These are phyloP conservation scores for Calonectria multiphialidica DNA, from an alignment of 2,329 filamentous ascomycete species.

Conservation along the genomic window DNA sequence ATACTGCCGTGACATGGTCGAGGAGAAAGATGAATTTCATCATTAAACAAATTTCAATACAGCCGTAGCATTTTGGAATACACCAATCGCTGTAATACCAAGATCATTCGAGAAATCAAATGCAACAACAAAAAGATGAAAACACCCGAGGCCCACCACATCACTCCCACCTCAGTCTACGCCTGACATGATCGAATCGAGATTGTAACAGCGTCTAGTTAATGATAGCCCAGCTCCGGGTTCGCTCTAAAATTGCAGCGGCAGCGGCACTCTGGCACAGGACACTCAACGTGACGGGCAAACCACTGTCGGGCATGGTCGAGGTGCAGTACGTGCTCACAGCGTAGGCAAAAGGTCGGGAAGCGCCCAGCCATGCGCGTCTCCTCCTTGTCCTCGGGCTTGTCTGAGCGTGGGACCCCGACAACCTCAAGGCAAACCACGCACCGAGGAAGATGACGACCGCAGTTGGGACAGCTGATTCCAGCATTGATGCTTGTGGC, in stretches of 20 bases:
- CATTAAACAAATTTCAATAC: conserved; percentile 7
- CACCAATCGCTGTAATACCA: neutral
- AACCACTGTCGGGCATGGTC: conserved; percentile 79
- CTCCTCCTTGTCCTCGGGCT: conserved; percentile 64
- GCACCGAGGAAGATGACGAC: conserved; percentile 74
- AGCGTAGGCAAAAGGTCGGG: conserved; percentile 77
- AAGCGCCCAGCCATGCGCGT: conserved; percentile 67
- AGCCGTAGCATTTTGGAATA: conserved; percentile 11
- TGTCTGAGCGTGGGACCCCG: conserved; percentile 72
- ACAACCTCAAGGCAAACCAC: conserved; percentile 77
- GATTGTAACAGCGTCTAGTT: neutral
- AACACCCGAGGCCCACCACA: neutral
- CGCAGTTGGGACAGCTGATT: conserved; percentile 75
- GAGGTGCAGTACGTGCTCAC: conserved; percentile 76
- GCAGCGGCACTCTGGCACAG: conserved; percentile 76
- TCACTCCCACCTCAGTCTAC: neutral
- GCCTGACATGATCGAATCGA: neutral
- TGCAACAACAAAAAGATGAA: neutral
- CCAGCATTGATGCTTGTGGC: conserved; percentile 70
- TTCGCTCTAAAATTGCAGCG: conserved; percentile 72
- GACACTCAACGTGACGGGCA: conserved; percentile 72
- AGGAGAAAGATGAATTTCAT: neutral
- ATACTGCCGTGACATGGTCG: neutral
- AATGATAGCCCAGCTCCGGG: conserved; percentile 68
- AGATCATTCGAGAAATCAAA: neutral